phyloP scores from a whole-genome alignment of 176 grass and related monocot genomes.

The Oryza longistaminata region DNA sequence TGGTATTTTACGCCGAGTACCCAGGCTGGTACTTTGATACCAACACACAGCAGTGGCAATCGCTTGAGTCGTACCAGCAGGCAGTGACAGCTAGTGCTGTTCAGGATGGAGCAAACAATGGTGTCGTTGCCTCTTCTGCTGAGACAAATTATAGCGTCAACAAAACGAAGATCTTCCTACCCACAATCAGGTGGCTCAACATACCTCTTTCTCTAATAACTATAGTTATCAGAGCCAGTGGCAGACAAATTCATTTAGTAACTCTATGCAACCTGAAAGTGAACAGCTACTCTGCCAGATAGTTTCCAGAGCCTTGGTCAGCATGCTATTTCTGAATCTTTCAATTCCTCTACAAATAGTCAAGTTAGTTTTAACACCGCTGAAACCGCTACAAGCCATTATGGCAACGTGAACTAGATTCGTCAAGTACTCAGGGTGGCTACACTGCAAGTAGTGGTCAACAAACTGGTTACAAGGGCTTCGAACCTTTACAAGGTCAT shows the following conservation, averaged over 20 bases:
- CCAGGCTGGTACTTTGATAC: slow-evolving; percentile 95
- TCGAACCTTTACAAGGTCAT: slow-evolving; percentile 39
- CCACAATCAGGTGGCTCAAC: slow-evolving; percentile 42
- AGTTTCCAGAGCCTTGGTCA: slow-evolving; percentile 51
- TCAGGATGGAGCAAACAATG: slow-evolving; percentile 53
- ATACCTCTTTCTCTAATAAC: slow-evolving; percentile 27
- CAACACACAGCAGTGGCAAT: slow-evolving; percentile 72
- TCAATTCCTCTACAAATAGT: slow-evolving; percentile 24
- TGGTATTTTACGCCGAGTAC: slow-evolving; percentile 86
- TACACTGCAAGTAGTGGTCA: slow-evolving; percentile 39
- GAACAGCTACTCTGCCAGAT: slow-evolving; percentile 34
- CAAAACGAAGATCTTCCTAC: slow-evolving; percentile 21
- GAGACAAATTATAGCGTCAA: slow-evolving; percentile 2
- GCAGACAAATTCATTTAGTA: slow-evolving; percentile 49
- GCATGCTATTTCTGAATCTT: slow-evolving; percentile 10
- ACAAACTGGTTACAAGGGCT: slow-evolving; percentile 39
- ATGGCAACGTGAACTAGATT: slow-evolving; percentile 33
- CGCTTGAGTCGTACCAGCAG: slow-evolving; percentile 73
- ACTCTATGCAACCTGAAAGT: slow-evolving; percentile 45
- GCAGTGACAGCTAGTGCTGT: neutral
- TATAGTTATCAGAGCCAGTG: slow-evolving; percentile 48
- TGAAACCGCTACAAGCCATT: slow-evolving; percentile 31
- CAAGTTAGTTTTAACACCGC: slow-evolving; percentile 38
- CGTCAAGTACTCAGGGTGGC: slow-evolving; percentile 35
- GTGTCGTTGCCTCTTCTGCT: neutral